These are phyloP conservation scores for Pythium rhizo-oryzae DNA, from an alignment of 352 stramenopile species.

Conservation along the genomic window DNA sequence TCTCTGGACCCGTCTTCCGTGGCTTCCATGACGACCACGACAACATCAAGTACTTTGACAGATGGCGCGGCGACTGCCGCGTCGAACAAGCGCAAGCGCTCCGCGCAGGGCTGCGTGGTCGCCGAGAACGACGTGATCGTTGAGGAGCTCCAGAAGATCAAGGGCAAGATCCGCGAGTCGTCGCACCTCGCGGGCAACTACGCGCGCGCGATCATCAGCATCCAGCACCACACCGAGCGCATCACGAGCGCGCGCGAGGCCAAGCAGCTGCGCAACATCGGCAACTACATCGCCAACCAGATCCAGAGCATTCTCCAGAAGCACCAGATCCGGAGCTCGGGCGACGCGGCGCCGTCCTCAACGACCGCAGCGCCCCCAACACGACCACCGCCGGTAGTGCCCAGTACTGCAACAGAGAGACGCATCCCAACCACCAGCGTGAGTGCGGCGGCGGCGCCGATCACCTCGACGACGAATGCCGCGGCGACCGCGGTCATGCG, in stretches of 20 bases:
- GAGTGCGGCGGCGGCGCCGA: background rate
- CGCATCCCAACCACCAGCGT: background rate
- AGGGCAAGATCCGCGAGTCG: slow-evolving; percentile 56
- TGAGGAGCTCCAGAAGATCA: slow-evolving; percentile 69
- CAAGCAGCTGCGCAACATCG: slow-evolving; percentile 71
- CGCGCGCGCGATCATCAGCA: slow-evolving; percentile 62
- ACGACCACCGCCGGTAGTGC: background rate
- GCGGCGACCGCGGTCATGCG: background rate
- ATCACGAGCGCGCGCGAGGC: slow-evolving; percentile 59
- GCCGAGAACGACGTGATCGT: slow-evolving; percentile 68
- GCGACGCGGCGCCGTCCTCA: background rate
- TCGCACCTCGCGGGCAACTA: slow-evolving; percentile 73
- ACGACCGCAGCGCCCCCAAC: background rate
- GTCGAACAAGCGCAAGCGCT: slow-evolving; percentile 48
- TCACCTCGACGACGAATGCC: background rate
- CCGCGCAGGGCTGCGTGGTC: slow-evolving; percentile 49
- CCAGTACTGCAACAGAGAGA: background rate
- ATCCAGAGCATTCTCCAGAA: slow-evolving; percentile 79
- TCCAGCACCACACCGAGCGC: slow-evolving; percentile 50
- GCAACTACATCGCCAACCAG: slow-evolving; percentile 88
- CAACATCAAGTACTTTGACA: background rate
- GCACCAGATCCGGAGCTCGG: slow-evolving; percentile 25
- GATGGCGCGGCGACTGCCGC: slow-evolving; percentile 1
- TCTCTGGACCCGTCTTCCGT: background rate
- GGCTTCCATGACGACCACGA: background rate